Evolutionary conservation across 2,329 filamentous ascomycete species (phyloP).

Genomic region (Cryphonectria japonica): DNA sequence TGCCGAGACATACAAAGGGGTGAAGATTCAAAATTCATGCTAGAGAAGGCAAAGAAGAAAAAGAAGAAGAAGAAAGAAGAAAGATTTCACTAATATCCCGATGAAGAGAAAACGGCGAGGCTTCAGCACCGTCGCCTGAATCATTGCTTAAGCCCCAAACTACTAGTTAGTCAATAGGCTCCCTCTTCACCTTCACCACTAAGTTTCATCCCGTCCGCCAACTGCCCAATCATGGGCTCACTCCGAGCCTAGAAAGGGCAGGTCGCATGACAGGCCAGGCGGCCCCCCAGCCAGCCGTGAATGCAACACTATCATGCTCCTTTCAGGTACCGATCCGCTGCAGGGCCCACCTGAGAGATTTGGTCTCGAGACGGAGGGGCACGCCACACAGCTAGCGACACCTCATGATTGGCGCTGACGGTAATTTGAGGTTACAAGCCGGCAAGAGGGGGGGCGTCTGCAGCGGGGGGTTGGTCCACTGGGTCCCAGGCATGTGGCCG

Average conservation of each 20-base stretch:
- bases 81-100: neutral
- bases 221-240: neutral
- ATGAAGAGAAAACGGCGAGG: neutral
- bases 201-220: neutral
- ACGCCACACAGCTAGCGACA: neutral
- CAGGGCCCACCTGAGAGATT: conserved; percentile 9
- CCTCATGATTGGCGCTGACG: conserved; percentile 2
- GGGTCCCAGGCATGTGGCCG: neutral
- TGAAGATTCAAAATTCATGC: too few relatives aligned
- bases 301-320: conserved; percentile 2
- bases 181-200: neutral
- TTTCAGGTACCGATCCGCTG: conserved; percentile 9
- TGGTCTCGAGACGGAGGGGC: conserved; percentile 2
- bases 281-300: neutral
- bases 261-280: conserved; percentile 5
- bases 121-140: conserved; percentile 1
- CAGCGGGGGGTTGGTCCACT: neutral
- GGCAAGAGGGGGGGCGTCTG: neutral
- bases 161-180: neutral
- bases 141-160: neutral
- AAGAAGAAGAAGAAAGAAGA: too few relatives aligned
- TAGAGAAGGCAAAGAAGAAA: neutral
- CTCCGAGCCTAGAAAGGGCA: neutral
- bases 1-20: neutral
- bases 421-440: neutral